Conservation (phyloP, 1,139 yeast species). For the Magnusiomyces ingens region DNA sequence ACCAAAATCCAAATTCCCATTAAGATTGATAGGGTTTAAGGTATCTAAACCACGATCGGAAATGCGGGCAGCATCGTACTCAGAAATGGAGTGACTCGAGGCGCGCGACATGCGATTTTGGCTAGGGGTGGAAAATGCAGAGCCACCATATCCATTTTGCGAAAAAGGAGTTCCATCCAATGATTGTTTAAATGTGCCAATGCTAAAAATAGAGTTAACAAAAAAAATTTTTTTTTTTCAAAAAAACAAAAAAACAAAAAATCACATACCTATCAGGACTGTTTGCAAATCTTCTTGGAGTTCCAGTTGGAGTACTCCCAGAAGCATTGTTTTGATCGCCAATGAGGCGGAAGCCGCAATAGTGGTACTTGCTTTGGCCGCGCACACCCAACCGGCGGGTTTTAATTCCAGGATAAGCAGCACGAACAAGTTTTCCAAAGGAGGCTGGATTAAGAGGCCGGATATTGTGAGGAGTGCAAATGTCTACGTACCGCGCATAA, state of each 20-base stretch:
- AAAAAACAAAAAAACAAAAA: not conserved
- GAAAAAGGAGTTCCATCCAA: not conserved
- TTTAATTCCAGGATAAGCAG: slow-evolving; percentile 65
- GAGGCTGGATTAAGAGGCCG: slow-evolving; percentile 81
- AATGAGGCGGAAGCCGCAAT: slow-evolving; percentile 69
- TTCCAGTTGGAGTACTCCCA: slow-evolving; percentile 28
- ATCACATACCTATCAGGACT: slow-evolving; percentile 20
- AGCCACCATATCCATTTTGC: not conserved
- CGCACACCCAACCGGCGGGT: slow-evolving; percentile 83
- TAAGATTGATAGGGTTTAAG: not conserved
- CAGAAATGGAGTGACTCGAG: slow-evolving; percentile 5
- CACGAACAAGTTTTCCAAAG: slow-evolving; percentile 74
- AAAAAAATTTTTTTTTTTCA: slow-evolving; percentile 5
- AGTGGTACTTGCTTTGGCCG: slow-evolving; percentile 86
- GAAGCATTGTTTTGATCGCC: slow-evolving; percentile 39
- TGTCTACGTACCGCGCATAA: slow-evolving; percentile 69
- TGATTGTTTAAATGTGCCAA: not conserved
- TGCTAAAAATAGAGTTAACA: not conserved
- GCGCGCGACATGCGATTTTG: slow-evolving; percentile 8
- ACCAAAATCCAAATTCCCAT: slow-evolving; percentile 6
- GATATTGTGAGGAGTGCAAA: slow-evolving; percentile 60
- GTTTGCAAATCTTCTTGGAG: slow-evolving; percentile 23
- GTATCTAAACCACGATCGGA: not conserved
- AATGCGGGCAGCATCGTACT: slow-evolving; percentile 4
- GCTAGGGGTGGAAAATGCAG: slow-evolving; percentile 12